These are phyloP conservation scores for Xylaria arbuscula DNA, from an alignment of 2,329 filamentous ascomycete species.

Conservation along the genomic window DNA sequence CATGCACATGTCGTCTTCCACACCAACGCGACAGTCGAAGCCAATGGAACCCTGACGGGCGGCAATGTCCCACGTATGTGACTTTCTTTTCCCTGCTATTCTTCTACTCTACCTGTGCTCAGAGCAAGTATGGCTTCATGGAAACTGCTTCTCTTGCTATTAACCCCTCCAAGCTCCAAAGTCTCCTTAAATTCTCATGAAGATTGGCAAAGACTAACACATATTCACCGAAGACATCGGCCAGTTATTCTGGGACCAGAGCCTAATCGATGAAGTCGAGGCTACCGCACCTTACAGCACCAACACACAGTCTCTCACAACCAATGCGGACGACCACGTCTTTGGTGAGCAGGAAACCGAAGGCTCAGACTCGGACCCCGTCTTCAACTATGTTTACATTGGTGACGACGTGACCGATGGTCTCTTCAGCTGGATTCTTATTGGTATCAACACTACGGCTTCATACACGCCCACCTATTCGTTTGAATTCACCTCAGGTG, in stretches of 20 bases:
- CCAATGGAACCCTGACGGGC: conserved; percentile 2
- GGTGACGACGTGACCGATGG: conserved; percentile 25
- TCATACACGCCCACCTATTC: conserved; percentile 26
- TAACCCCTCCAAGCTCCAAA: neutral
- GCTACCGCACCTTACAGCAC: neutral
- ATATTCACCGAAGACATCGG: neutral
- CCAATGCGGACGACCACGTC: conserved; percentile 1
- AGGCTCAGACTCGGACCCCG: neutral
- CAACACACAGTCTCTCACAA: neutral
- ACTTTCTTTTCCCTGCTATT: neutral
- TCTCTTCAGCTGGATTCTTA: conserved; percentile 26
- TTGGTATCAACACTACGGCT: conserved; percentile 25
- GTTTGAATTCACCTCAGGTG: conserved; percentile 14
- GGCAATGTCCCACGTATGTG: conserved; percentile 5
- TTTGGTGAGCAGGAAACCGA: conserved; percentile 7
- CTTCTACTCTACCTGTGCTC: neutral
- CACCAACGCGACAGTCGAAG: neutral
- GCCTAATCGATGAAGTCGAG: neutral
- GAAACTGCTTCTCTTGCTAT: neutral
- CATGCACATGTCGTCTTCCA: conserved; percentile 1
- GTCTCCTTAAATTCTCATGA: neutral
- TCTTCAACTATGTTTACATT: neutral
- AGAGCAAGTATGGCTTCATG: neutral
- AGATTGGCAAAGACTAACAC: neutral
- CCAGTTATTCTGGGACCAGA: conserved; percentile 6